Evolutionary conservation across 1,139 yeast genomes (phyloP), one percentile per base, ranked within the genome.

Genomic region (Diutina ranongensis): DNA sequence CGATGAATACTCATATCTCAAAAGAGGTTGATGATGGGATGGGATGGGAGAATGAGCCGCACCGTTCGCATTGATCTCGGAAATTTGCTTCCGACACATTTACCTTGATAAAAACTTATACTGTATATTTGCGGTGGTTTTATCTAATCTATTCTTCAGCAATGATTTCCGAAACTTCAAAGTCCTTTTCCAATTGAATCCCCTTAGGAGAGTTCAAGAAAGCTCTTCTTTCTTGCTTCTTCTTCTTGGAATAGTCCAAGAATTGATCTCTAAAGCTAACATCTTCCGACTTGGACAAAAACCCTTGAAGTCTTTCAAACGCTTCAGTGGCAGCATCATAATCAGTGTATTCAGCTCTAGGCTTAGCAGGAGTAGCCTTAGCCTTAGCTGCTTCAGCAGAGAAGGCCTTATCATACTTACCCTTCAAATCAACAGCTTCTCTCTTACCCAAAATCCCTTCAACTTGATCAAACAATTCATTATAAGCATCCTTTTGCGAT

Each of bases 371-470:
- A 5, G 40, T 5, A 16, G 20, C 42, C 42, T 36, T 36, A 19
- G 21, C 9, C 4, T 12, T 18, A 7, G 32, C 21, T 4, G 31
- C 16, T 15, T 38, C 16, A 2, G 31, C n/a, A 1, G 21, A 2
- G 2, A 27, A 20, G n/a, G 42, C 42, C 19, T 4, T 4, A 21
- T 38, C 19, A 13, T 21, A 25, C 42, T 38, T 38, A 13, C 31
- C 3, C 18, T 16, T 38, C 42, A 38, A 38, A 32, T 38, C 42
- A n/a, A n/a, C 33, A n/a, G 42, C 42, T 15, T 38, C 42, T 10
- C 33, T 18, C 13, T 21, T 16, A 16, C 42, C 42, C 42, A 38
- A 21, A 12, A 38, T 10, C 42, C 42, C 42, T n/a, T 38, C 13
- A 25, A 25, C 28, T 12, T 22, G 32, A n/a, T 38, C 42, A 16